phyloP scores from a whole-genome alignment of 2,329 filamentous ascomycete species.

The Rosellinia necatrix region DNA sequence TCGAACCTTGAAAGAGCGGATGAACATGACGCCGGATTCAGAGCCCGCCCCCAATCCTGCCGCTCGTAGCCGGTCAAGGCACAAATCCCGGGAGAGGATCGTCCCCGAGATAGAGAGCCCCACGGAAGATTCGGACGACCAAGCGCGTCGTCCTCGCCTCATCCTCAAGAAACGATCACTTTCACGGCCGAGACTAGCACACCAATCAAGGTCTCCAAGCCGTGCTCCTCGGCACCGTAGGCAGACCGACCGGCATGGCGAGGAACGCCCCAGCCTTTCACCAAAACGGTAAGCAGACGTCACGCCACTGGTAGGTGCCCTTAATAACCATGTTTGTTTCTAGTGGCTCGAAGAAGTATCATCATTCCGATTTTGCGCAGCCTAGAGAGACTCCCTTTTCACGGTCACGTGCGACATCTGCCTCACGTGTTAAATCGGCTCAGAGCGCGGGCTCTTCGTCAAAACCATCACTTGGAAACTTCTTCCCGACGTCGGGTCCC shows the following conservation, averaged over 20 bases:
- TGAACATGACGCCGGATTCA: constrained; percentile 28
- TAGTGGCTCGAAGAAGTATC: constrained; percentile 37
- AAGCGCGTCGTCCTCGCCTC: constrained; percentile 20
- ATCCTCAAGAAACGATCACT: constrained; percentile 28
- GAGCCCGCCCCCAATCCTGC: constrained; percentile 25
- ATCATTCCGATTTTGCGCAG: constrained; percentile 41
- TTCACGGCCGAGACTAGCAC: constrained; percentile 32
- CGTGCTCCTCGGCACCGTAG: constrained; percentile 31
- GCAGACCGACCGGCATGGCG: constrained; percentile 33
- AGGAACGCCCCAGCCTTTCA: constrained; percentile 33
- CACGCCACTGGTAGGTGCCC: constrained; percentile 2
- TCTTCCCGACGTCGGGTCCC: constrained; percentile 37
- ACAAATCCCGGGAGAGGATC: constrained; percentile 18
- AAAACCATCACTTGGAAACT: constrained; percentile 38
- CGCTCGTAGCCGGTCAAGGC: constrained; percentile 23
- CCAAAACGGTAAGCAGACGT: constrained; percentile 39
- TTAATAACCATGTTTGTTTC: constrained; percentile 26
- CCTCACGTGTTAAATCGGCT: constrained; percentile 42
- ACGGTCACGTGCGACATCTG: constrained; percentile 42
- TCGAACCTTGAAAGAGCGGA: constrained; percentile 30
- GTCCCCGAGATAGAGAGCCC: constrained; percentile 24
- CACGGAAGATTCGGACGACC: constrained; percentile 25
- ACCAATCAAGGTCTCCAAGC: constrained; percentile 36
- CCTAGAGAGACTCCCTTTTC: constrained; percentile 41
- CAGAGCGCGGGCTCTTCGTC: constrained; percentile 46